These are phyloP conservation scores for Zygnema circumcarinatum DNA, from an alignment of 139 green algal genomes.

Conservation along the genomic window DNA sequence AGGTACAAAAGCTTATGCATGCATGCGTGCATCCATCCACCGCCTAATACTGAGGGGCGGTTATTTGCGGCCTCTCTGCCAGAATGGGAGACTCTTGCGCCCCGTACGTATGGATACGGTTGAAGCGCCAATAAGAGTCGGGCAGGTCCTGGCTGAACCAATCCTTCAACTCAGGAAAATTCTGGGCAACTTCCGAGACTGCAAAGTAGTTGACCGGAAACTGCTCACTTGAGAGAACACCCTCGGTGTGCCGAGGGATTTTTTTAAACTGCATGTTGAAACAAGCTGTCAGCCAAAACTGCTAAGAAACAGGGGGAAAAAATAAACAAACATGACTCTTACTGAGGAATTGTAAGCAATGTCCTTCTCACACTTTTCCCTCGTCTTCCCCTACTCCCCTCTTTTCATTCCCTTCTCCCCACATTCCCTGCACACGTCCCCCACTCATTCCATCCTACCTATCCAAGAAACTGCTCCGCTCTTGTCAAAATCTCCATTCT, in stretches of 20 bases:
- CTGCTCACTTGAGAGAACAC: constrained; percentile 72
- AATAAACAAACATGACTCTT: not conserved
- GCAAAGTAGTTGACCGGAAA: constrained; percentile 94
- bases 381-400: too few relatives aligned
- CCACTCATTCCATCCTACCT: too few relatives aligned
- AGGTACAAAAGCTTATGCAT: not conserved
- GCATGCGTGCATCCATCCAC: too few relatives aligned
- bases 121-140: constrained; percentile 80
- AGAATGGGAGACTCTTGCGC: not conserved
- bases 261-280: constrained; percentile 45
- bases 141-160: constrained; percentile 52
- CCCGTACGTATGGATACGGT: constrained; percentile 76
- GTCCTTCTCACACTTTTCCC: not conserved
- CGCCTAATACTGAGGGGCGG: not conserved
- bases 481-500: too few relatives aligned
- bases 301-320: constrained; percentile 2
- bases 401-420: too few relatives aligned
- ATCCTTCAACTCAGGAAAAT: constrained; percentile 71
- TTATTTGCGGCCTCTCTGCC: not conserved
- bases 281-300: not conserved
- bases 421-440: too few relatives aligned
- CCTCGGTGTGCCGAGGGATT: constrained; percentile 59
- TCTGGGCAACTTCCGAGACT: constrained; percentile 83
- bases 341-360: not conserved
- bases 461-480: too few relatives aligned